Evolutionary conservation across 2,329 filamentous ascomycete genomes (phyloP).

Genomic region (Lojkania enalia): DNA sequence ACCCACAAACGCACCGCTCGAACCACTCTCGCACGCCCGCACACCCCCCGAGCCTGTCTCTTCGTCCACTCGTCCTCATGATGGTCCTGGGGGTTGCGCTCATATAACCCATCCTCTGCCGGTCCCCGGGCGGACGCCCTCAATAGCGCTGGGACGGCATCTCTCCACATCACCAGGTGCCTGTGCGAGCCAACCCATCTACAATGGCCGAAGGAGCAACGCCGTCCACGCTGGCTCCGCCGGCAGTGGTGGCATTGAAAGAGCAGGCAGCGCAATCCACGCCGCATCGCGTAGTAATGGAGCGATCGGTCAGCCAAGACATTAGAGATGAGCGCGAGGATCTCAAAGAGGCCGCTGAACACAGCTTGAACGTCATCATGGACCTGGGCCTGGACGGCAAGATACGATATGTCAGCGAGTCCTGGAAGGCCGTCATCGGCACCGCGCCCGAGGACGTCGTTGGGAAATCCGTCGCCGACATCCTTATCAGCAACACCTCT

Average conservation of each 20-base stretch:
- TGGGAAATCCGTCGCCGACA: constrained; percentile 75
- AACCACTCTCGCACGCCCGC: constrained; percentile 7
- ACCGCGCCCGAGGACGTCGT: constrained; percentile 72
- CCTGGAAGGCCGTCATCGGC: constrained; percentile 92
- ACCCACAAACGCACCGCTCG: constrained; percentile 10
- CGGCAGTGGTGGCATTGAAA: constrained; percentile 49
- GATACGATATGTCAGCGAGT: constrained; percentile 94
- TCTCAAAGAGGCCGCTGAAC: constrained; percentile 90
- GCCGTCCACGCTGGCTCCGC: constrained; percentile 45
- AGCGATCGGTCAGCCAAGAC: constrained; percentile 75
- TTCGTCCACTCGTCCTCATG: constrained; percentile 19
- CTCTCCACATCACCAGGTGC: constrained; percentile 9
- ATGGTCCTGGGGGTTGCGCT: constrained; percentile 37
- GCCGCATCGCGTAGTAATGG: constrained; percentile 50
- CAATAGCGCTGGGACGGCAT: constrained; percentile 16
- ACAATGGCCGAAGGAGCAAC: constrained; percentile 36
- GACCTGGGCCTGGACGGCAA: constrained; percentile 88
- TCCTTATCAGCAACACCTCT: constrained; percentile 78
- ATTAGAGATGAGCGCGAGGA: constrained; percentile 93
- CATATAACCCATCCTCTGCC: constrained; percentile 35
- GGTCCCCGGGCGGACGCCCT: constrained; percentile 34
- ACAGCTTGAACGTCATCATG: constrained; percentile 94
- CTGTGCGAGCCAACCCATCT: constrained; percentile 15
- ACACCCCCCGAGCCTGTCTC: constrained; percentile 10
- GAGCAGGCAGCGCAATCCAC: constrained; percentile 40